A percentile compares a stretch with the other conserved stretches of the same genome.
phyloP scores from a whole-genome alignment of 75 land plant genomes.

The Cupressus sempervirens region DNA sequence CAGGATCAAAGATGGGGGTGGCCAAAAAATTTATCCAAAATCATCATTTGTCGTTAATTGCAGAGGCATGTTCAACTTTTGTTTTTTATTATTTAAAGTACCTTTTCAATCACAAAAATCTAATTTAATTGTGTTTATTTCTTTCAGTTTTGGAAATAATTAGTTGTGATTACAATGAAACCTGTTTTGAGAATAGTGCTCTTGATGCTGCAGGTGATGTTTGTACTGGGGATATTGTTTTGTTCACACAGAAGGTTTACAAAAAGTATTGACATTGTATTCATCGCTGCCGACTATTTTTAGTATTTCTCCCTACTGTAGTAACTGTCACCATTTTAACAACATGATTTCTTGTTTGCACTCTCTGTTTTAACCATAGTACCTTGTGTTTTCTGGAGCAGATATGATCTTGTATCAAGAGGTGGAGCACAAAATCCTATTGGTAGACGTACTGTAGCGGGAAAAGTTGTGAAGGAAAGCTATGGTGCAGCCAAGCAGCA shows the following conservation, averaged over 20 bases:
- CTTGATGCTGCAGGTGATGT: conserved; percentile 28
- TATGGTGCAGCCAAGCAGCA: conserved; percentile 41
- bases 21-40: conserved; percentile 20
- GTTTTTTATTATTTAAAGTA: not conserved
- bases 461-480: conserved; percentile 40
- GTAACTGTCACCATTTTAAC: not conserved
- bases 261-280: conserved; percentile 19
- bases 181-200: conserved; percentile 1
- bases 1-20: conserved; percentile 29
- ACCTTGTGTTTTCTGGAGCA: conserved; percentile 1
- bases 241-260: conserved; percentile 31
- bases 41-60: conserved; percentile 27
- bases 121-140: conserved; percentile 1
- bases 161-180: not conserved
- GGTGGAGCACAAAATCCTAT: conserved; percentile 13
- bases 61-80: conserved; percentile 13
- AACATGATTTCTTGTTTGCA: not conserved
- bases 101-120: not conserved
- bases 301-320: not conserved
- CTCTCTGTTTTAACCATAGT: not conserved
- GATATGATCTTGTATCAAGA: conserved; percentile 25
- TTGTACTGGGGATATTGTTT: conserved; percentile 28
- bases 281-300: not conserved
- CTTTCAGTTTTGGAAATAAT: not conserved
- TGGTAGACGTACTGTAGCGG: conserved; percentile 32